Evolutionary conservation across 2,329 filamentous ascomycete species (phyloP).

Genomic region (Penicillium brasilianum): DNA sequence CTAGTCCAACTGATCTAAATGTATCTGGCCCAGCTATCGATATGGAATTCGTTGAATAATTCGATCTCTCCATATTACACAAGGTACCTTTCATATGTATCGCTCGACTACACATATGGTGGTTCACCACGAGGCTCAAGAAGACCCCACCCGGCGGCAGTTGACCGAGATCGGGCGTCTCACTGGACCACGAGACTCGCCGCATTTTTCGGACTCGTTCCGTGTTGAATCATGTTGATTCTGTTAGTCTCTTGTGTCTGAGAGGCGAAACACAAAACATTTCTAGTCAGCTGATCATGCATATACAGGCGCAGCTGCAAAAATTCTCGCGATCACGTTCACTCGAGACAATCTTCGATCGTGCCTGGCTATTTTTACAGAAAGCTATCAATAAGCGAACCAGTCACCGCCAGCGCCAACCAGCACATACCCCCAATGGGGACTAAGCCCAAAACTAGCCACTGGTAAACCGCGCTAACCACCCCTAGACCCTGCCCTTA

Average conservation of each 20-base stretch:
- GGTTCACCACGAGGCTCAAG: background rate
- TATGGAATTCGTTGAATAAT: background rate
- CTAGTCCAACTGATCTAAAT: too few relatives aligned
- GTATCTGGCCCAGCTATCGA: background rate
- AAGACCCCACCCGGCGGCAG: background rate
- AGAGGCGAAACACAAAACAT: background rate
- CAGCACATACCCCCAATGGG: background rate
- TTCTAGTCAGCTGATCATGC: background rate
- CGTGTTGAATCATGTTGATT: background rate
- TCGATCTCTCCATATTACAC: background rate
- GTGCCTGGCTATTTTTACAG: conserved; percentile 2
- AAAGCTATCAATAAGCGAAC: background rate
- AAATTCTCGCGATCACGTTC: background rate
- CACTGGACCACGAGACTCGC: background rate
- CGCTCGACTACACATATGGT: too few relatives aligned
- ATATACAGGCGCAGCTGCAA: background rate
- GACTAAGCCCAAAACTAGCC: background rate
- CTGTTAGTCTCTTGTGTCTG: background rate
- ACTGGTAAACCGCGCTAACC: background rate
- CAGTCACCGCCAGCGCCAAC: conserved; percentile 1
- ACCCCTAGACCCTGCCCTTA: conserved; percentile 1
- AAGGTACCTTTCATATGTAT: background rate
- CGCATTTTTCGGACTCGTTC: background rate
- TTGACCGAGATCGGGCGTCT: background rate
- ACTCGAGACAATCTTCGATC: background rate